Conservation (phyloP, 352 stramenopile species). For the Pythium dissotocum region DNA sequence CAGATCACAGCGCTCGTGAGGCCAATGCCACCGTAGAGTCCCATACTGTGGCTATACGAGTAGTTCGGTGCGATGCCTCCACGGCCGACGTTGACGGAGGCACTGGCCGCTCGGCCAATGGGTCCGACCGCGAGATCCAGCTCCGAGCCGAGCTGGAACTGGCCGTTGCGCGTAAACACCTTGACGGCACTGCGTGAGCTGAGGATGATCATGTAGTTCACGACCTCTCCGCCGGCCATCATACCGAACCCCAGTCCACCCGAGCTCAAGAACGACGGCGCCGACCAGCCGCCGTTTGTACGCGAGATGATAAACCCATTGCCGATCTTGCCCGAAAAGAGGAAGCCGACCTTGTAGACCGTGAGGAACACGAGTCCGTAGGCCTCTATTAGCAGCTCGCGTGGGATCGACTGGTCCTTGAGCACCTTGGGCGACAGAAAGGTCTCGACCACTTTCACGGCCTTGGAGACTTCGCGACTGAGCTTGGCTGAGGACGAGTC, state of each 20-base stretch:
- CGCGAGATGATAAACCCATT: slow-evolving; percentile 79
- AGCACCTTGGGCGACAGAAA: slow-evolving; percentile 74
- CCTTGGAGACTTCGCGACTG: slow-evolving; percentile 62
- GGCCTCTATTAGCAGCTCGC: slow-evolving; percentile 70
- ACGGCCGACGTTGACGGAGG: slow-evolving; percentile 57
- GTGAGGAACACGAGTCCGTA: slow-evolving; percentile 80
- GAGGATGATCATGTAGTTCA: slow-evolving; percentile 84
- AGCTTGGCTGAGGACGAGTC: slow-evolving; percentile 57
- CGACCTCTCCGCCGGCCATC: slow-evolving; percentile 80
- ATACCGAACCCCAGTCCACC: slow-evolving; percentile 79
- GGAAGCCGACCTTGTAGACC: slow-evolving; percentile 80
- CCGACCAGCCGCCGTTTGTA: slow-evolving; percentile 71
- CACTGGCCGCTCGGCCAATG: slow-evolving; percentile 66
- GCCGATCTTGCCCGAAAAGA: slow-evolving; percentile 78
- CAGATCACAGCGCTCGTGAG: slow-evolving; percentile 72
- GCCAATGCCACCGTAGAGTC: slow-evolving; percentile 71
- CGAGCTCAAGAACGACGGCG: slow-evolving; percentile 68
- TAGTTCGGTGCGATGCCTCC: slow-evolving; percentile 75
- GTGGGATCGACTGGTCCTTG: slow-evolving; percentile 82
- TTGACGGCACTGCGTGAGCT: slow-evolving; percentile 75
- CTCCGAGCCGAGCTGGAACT: slow-evolving; percentile 76
- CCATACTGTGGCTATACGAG: slow-evolving; percentile 79
- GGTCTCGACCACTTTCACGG: slow-evolving; percentile 64
- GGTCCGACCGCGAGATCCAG: slow-evolving; percentile 70
- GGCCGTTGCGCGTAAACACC: slow-evolving; percentile 75